These are phyloP conservation scores for Macrophomina phaseolina DNA, from an alignment of 2,329 filamentous ascomycete genomes.

Conservation along the genomic window DNA sequence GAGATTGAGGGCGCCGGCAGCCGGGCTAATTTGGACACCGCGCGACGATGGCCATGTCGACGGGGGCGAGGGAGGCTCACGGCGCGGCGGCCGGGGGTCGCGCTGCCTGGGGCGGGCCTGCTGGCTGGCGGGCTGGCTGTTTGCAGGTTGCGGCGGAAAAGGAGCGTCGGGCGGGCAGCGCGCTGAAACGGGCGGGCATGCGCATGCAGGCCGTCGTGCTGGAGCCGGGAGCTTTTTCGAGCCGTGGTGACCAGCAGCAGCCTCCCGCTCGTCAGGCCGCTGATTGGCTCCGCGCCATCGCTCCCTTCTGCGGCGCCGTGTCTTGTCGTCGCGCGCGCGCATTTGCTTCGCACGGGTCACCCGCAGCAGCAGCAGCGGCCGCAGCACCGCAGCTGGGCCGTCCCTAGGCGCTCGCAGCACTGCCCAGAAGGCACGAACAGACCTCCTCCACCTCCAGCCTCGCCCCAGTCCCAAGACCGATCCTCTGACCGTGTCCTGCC, in stretches of 20 bases:
- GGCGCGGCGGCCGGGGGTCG: neutral
- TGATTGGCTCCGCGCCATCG: conserved; percentile 4
- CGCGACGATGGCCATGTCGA: neutral
- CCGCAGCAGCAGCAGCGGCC: conserved; percentile 2
- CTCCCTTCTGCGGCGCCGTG: conserved; percentile 9
- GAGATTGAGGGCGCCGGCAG: conserved; percentile 16
- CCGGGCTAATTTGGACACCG: conserved; percentile 15
- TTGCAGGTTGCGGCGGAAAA: conserved; percentile 18
- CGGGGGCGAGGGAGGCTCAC: neutral
- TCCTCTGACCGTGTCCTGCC: conserved; percentile 14
- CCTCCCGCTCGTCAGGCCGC: conserved; percentile 3
- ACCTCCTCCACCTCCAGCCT: conserved; percentile 17
- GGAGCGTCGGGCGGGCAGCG: conserved; percentile 18
- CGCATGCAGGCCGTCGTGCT: neutral
- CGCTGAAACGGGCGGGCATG: conserved; percentile 6
- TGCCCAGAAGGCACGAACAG: conserved; percentile 24
- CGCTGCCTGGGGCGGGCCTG: neutral
- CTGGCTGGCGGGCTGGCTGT: neutral
- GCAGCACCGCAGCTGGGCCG: conserved; percentile 16
- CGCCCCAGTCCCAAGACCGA: conserved; percentile 21
- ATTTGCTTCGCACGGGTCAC: conserved; percentile 21
- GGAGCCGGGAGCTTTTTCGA: neutral
- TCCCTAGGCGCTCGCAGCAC: conserved; percentile 19
- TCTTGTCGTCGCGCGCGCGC: conserved; percentile 14
- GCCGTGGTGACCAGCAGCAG: conserved; percentile 7